These are phyloP conservation scores for Endotrypanum monterogeii DNA, from an alignment of 208 protist species.

Conservation along the genomic window DNA sequence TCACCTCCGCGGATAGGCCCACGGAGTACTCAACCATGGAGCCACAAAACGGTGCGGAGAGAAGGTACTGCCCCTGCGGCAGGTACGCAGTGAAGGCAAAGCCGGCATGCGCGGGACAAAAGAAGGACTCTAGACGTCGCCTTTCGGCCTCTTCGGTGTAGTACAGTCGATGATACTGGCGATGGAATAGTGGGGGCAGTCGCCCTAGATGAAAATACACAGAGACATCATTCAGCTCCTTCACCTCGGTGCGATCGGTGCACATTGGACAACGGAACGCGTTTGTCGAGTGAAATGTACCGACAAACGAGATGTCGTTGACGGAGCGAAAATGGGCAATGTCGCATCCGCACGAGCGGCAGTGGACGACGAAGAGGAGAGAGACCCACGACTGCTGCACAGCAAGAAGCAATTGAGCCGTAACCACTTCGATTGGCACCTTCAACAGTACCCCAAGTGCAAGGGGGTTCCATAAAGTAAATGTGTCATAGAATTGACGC, in stretches of 20 bases:
- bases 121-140: slow-evolving; percentile 61
- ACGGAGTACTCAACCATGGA: slow-evolving; percentile 66
- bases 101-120: slow-evolving; percentile 63
- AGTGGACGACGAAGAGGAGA: slow-evolving; percentile 69
- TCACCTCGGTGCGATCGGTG: slow-evolving; percentile 65
- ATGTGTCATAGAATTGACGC: slow-evolving; percentile 55
- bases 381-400: slow-evolving; percentile 61
- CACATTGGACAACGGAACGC: slow-evolving; percentile 77
- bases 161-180: slow-evolving; percentile 71
- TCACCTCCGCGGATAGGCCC: slow-evolving; percentile 44
- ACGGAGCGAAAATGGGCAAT: slow-evolving; percentile 57
- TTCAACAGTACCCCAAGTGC: slow-evolving; percentile 58
- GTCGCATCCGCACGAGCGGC: slow-evolving; percentile 79
- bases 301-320: slow-evolving; percentile 63
- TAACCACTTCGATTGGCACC: slow-evolving; percentile 51
- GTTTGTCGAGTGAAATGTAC: slow-evolving; percentile 71
- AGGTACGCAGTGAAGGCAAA: slow-evolving; percentile 58
- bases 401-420: slow-evolving; percentile 78
- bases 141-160: slow-evolving; percentile 58
- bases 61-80: slow-evolving; percentile 61
- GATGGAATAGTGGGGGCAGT: slow-evolving; percentile 42
- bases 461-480: slow-evolving; percentile 81
- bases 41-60: slow-evolving; percentile 61
- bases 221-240: slow-evolving; percentile 43
- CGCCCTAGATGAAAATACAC: slow-evolving; percentile 72